A percentile compares a stretch with the other conserved stretches of the same genome.
These are phyloP conservation scores for Saccharomycopsis sp. DNA, from an alignment of 805 yeast genomes.

Conservation along the genomic window DNA sequence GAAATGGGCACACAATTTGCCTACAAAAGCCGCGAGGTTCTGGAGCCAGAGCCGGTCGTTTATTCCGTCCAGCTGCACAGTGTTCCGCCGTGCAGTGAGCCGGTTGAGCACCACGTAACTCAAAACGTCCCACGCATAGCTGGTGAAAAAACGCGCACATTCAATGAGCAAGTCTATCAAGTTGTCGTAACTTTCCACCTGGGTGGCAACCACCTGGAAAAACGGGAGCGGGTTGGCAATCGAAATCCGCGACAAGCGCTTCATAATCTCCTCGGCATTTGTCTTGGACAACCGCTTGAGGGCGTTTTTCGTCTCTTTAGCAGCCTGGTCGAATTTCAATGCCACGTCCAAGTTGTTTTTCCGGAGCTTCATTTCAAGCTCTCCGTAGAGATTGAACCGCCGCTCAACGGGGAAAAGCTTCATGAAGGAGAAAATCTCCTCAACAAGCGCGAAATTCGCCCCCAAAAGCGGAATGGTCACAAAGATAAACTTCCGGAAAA, in stretches of 20 bases:
- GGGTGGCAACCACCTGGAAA: constrained; percentile 62
- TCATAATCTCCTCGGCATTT: constrained; percentile 65
- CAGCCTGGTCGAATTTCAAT: constrained; percentile 57
- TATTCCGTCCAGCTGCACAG: constrained; percentile 72
- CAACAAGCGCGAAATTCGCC: constrained; percentile 52
- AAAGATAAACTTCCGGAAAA: constrained; percentile 56
- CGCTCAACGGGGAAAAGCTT: constrained; percentile 48
- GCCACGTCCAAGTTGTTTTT: constrained; percentile 52
- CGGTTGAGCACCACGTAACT: constrained; percentile 67
- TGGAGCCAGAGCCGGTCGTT: constrained; percentile 81
- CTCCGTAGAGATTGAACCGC: constrained; percentile 77
- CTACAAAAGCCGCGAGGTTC: constrained; percentile 72
- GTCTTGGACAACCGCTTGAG: constrained; percentile 78
- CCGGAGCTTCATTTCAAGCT: constrained; percentile 50
- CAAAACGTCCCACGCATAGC: constrained; percentile 79
- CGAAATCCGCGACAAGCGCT: constrained; percentile 63
- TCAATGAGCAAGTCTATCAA: constrained; percentile 71
- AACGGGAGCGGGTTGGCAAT: constrained; percentile 76
- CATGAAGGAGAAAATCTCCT: constrained; percentile 53
- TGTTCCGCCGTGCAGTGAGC: constrained; percentile 59
- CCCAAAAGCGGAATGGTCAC: constrained; percentile 52
- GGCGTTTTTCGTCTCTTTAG: constrained; percentile 69
- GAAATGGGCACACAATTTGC: constrained; percentile 55
- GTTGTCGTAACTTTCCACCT: constrained; percentile 88
- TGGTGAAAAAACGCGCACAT: constrained; percentile 67